A percentile compares a stretch with the other conserved stretches of the same genome.
phyloP scores from a whole-genome alignment of 208 protist genomes.

The Trypanosoma vivax region DNA sequence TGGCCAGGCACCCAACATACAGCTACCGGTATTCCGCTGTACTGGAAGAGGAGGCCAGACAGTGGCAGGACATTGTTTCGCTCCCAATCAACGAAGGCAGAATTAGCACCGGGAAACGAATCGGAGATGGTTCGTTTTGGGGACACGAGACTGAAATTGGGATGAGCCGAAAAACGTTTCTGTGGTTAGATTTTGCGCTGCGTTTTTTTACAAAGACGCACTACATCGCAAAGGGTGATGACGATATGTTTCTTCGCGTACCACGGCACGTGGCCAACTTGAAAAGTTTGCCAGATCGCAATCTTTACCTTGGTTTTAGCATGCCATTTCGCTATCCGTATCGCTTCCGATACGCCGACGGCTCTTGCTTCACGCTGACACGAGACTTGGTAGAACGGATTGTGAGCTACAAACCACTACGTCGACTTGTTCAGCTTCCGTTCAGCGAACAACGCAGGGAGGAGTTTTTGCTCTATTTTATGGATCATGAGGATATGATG shows the following conservation, averaged over 20 bases:
- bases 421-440: not conserved
- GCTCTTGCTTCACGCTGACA: not conserved
- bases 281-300: not conserved
- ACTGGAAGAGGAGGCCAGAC: not conserved
- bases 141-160: conserved; percentile 6
- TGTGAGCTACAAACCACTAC: not conserved
- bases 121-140: not conserved
- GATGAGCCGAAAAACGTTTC: conserved; percentile 7
- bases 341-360: not conserved
- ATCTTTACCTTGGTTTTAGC: not conserved
- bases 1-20: conserved; percentile 3
- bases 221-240: not conserved
- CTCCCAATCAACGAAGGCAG: conserved; percentile 6
- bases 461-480: not conserved
- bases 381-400: not conserved
- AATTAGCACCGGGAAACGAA: not conserved
- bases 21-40: not conserved
- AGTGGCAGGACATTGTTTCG: conserved; percentile 5
- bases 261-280: conserved; percentile 1
- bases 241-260: conserved; percentile 3
- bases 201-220: not conserved
- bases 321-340: not conserved
- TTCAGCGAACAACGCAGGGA: not conserved
- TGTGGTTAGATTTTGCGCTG: conserved; percentile 2
- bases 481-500: conserved; percentile 6